Base-by-base conservation (phyloP, 2,329 filamentous ascomycete species). In the Mariannaea elegans region DNA sequence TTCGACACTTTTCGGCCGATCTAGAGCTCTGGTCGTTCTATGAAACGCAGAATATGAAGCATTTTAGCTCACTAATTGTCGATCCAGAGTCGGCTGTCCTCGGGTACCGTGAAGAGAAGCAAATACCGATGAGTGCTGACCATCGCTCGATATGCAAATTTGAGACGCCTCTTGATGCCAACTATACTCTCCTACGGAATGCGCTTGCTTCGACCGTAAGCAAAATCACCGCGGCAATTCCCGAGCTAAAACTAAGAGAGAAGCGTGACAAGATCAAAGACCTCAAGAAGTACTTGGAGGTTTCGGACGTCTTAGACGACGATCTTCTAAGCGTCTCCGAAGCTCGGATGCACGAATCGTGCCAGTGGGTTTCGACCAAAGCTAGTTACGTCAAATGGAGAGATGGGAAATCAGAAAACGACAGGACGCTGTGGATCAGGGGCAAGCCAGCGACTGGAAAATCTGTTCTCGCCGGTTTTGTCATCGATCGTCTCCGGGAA, bases 1-100 rank as follows among this genome's bases (percentile, higher is more conserved):
- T 83, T 61, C 76, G 77, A 1, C 74, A 80, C 46, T 65, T 76
- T 58, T 73, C 75, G 0, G 62, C 68, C 3, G 67, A 71, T 16
- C 59, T 82, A 1, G 63, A 72, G 2, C 67, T 82, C 4, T 73
- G 74, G 65, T 82, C 80, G 0, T 83, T 83, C 62, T 82, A 81
- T 62, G 81, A 83, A 60, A 81, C 77, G 0, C 59, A 74, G 18
- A 56, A 60, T 38, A 62, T 64, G 57, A 62, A 47, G 16, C 23
- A 21, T 5, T 59, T 62, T 31, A 54, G 49, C 41, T 56, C 56
- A 18, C 67, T 27, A 24, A 73, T 80, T 5, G 71, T 82, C 3
- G 70, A 77, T 10, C 76, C 74, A 13, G 76, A 81, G 4, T 80
- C 80, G 0, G 73, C 80, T 0, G 69, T 76, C 1, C 72, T 82